Evolutionary conservation across 2,329 filamentous ascomycete species (phyloP).

Genomic region (Fusarium tanahbumbuense): DNA sequence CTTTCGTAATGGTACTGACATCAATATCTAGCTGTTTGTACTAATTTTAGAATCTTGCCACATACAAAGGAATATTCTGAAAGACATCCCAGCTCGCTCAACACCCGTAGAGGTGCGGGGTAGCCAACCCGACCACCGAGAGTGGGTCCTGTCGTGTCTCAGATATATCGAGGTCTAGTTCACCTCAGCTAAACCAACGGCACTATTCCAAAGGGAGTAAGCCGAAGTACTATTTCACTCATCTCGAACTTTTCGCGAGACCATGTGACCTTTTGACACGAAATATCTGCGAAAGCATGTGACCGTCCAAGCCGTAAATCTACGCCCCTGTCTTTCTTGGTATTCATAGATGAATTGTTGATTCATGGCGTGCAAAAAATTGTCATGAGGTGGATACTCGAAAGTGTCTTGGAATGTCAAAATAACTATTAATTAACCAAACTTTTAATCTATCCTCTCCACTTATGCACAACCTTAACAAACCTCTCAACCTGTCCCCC

Average conservation of each 20-base stretch:
- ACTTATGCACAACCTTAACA: slow-evolving; percentile 34
- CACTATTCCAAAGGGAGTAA: not conserved
- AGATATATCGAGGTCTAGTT: not conserved
- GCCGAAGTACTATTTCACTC: fast-evolving
- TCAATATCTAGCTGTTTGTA: no score
- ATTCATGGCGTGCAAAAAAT: no score
- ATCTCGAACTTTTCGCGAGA: fast-evolving
- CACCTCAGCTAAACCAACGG: fast-evolving
- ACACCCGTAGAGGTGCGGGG: fast-evolving
- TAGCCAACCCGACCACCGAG: fast-evolving
- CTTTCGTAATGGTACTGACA: fast-evolving
- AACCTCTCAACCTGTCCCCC: slow-evolving; percentile 55
- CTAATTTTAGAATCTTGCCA: no score
- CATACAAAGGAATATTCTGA: not conserved
- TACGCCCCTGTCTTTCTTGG: fast-evolving
- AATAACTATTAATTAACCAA: not conserved
- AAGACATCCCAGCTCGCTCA: no score
- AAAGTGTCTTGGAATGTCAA: no score
- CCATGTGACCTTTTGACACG: not conserved
- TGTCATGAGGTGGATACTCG: no score
- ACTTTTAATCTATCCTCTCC: slow-evolving; percentile 11
- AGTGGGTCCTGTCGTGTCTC: not conserved
- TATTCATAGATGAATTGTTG: no score
- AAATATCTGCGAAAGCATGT: no score
- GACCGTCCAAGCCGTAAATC: not conserved